Conservation (phyloP, 768 basidiomycete species). For the Lactarius hengduanensis region DNA sequence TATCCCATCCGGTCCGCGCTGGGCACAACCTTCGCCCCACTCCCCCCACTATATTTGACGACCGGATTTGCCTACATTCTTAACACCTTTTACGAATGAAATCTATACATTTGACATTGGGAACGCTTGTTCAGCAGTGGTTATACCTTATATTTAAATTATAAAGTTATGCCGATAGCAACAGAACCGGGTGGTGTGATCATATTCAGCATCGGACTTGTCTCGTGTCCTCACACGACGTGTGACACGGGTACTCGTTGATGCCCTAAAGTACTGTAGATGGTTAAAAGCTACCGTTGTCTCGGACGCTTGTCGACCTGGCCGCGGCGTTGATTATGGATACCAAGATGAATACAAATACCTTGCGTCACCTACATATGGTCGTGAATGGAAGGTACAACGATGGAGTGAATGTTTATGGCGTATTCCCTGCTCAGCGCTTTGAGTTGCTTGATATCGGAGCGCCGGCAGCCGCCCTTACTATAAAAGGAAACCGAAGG, state of each 20-base stretch:
- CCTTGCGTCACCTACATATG: too few relatives aligned
- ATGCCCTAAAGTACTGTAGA: neutral
- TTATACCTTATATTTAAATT: neutral
- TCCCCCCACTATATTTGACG: neutral
- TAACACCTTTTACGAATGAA: neutral
- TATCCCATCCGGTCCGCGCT: too few relatives aligned
- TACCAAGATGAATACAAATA: too few relatives aligned
- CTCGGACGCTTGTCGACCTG: neutral
- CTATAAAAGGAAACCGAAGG: neutral
- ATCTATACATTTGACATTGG: neutral
- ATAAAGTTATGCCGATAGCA: neutral
- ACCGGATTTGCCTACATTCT: neutral
- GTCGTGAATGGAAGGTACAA: neutral
- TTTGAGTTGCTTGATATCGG: too few relatives aligned
- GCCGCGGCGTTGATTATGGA: too few relatives aligned
- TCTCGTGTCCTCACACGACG: neutral
- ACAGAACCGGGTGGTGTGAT: neutral
- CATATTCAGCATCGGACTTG: neutral
- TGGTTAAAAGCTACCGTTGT: neutral
- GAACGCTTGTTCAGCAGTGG: neutral
- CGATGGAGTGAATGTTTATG: neutral
- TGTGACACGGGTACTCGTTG: neutral
- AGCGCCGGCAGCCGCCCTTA: too few relatives aligned
- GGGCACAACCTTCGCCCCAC: too few relatives aligned
- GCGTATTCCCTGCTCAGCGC: too few relatives aligned